These are phyloP conservation scores for Salix purpurea DNA, from an alignment of 345 rosid genomes.

Conservation along the genomic window DNA sequence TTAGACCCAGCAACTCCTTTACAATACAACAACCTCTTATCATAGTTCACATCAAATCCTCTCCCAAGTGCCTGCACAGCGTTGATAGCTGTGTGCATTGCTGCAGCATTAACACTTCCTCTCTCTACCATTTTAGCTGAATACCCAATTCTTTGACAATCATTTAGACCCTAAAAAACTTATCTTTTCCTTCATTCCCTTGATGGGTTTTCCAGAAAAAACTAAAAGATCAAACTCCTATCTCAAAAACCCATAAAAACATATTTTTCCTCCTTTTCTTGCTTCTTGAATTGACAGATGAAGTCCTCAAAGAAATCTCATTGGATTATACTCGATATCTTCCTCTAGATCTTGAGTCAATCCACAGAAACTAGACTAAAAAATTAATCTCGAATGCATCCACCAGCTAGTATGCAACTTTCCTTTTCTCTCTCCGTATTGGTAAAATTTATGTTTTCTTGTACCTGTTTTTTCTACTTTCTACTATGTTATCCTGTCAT, in stretches of 20 bases:
- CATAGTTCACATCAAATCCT: slow-evolving; percentile 69
- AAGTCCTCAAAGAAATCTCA: not conserved
- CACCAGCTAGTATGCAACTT: not conserved
- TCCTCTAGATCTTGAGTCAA: slow-evolving; percentile 15
- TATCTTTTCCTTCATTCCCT: not conserved
- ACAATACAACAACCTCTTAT: slow-evolving; percentile 67
- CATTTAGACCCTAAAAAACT: not conserved
- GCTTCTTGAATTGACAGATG: not conserved
- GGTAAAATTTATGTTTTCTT: not conserved
- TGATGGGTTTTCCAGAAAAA: not conserved
- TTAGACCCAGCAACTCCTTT: slow-evolving; percentile 56
- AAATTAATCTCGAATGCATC: not conserved
- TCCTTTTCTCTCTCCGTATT: not conserved
- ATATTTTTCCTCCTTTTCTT: not conserved
- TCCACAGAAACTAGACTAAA: not conserved
- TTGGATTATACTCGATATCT: not conserved
- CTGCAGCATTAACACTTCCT: slow-evolving; percentile 32
- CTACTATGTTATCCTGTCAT: not conserved
- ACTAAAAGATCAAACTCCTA: not conserved
- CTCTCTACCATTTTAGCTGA: slow-evolving; percentile 21
- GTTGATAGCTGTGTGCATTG: slow-evolving; percentile 52
- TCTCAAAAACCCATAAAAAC: not conserved
- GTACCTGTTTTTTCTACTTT: not conserved
- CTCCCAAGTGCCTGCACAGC: slow-evolving; percentile 65
- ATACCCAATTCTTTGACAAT: not conserved